A percentile compares a stretch with the other conserved stretches of the same genome.
Conservation (phyloP, 1,284 basidiomycete genomes). For the Ustanciosporium gigantosporum region DNA sequence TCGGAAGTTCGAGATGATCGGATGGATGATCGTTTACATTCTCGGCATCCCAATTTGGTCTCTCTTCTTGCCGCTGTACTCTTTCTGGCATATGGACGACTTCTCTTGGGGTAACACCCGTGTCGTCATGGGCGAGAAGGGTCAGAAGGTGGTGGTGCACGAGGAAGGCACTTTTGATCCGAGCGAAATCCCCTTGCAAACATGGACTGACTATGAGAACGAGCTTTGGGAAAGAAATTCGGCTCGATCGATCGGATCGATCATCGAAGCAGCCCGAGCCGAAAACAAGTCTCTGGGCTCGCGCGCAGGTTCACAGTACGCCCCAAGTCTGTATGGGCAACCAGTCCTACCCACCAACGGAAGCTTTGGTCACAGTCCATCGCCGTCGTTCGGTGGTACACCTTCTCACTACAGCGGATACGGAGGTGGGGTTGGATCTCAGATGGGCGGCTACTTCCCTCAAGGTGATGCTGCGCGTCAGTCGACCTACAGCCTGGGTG, state of each 20-base stretch:
- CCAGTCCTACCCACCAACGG: constrained; percentile 28
- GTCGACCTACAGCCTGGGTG: constrained; percentile 38
- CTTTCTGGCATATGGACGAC: constrained; percentile 99
- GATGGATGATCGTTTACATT: constrained; percentile 57
- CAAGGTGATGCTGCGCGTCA: constrained; percentile 31
- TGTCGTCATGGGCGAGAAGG: constrained; percentile 89
- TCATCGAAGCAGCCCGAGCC: constrained; percentile 44
- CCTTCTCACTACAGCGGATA: constrained; percentile 31
- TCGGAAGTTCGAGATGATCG: constrained; percentile 60
- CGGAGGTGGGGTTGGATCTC: constrained; percentile 16
- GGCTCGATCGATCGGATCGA: constrained; percentile 42
- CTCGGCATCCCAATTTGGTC: constrained; percentile 88
- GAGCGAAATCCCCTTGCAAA: constrained; percentile 93
- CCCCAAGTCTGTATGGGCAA: constrained; percentile 43
- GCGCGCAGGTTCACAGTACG: constrained; percentile 44
- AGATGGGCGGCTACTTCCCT: constrained; percentile 36
- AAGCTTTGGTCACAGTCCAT: constrained; percentile 44
- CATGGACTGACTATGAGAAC: constrained; percentile 79
- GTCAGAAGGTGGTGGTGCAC: constrained; percentile 81
- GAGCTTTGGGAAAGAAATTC: constrained; percentile 50
- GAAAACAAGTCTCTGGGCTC: constrained; percentile 45
- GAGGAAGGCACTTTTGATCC: constrained; percentile 95
- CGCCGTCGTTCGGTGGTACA: constrained; percentile 38
- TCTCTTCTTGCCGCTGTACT: constrained; percentile 89
- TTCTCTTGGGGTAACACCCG: constrained; percentile 93